Evolutionary conservation across 345 rosid genomes (phyloP), one percentile per base, ranked within the genome.

Genomic region (Aquilaria sinensis): DNA sequence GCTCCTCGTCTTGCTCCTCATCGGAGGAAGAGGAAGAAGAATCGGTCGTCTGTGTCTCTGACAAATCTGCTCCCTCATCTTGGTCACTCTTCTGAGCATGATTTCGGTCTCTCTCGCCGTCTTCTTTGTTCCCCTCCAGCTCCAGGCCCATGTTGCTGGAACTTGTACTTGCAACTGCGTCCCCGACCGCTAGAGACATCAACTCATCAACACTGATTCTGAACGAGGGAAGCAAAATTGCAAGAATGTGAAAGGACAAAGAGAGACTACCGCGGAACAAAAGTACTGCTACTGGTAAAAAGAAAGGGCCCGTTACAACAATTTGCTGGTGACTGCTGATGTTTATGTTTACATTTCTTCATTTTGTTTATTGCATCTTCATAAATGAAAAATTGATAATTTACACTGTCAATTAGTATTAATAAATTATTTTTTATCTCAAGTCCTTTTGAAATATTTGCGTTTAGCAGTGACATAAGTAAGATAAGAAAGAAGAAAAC

Each of bases 1-100:
- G 68, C 6, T 76, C 86, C 9, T 83, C 92, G 12, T 83, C 85
- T 5, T 83, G 91, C 50, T 88, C 92, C 10, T 87, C 81, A 53
- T 78, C 86, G 29, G 70, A 62, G 31, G 70, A 72, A 63, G 57
- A 63, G 37, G 76, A 32, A 60, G 88, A 81, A 31, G 81, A 53
- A 31, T 82, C 85, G 53, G 78, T 74, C 81, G 69, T 72, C 10
- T 71, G 79, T 52, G 77, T 77, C 12, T 77, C 82, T 30, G 65
- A 11, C 58, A 58, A 72, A 43, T 63, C 79, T 65, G 51, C 74
- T 37, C 59, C 75, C 13, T 68, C 89, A 41, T 65, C 82, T 11
- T 64, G 72, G 30, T 63, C 53, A 32, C 31, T 53, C 12, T 67
- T 74, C 7, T 64, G 53, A 43, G 49, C 63, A 57, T 33, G 60